Evolutionary conservation across 192 early-diverging fungal species (phyloP).

Genomic region (Backusella westeae): DNA sequence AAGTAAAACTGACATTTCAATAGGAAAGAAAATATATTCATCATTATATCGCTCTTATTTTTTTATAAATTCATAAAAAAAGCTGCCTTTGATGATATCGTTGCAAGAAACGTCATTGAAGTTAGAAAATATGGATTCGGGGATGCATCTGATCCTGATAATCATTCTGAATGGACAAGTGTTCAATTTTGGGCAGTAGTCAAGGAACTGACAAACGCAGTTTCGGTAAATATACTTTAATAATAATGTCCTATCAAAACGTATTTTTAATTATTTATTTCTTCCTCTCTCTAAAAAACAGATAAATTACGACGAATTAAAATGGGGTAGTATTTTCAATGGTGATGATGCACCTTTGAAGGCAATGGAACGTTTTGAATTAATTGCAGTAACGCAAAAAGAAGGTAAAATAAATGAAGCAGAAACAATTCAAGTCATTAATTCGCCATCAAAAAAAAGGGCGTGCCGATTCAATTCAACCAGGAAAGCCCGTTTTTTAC

Average conservation of each 20-base stretch:
- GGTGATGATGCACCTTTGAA: constrained; percentile 78
- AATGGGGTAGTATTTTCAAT: constrained; percentile 79
- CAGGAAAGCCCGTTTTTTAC: constrained; percentile 82
- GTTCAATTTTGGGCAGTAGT: constrained; percentile 93
- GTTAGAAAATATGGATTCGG: constrained; percentile 86
- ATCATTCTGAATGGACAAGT: constrained; percentile 63
- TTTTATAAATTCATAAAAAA: constrained; percentile 1
- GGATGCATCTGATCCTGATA: constrained; percentile 51
- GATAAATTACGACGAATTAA: constrained; percentile 82
- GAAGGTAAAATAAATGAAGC: constrained; percentile 52
- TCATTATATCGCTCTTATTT: not conserved
- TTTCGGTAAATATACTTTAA: constrained; percentile 20
- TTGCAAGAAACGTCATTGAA: constrained; percentile 78
- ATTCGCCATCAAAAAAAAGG: constrained; percentile 41
- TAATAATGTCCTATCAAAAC: not conserved
- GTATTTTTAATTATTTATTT: not conserved
- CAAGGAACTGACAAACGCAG: constrained; percentile 59
- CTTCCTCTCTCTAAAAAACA: not conserved
- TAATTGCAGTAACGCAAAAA: constrained; percentile 77
- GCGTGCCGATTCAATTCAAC: constrained; percentile 74
- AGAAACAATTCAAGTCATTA: not conserved
- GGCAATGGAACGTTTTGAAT: constrained; percentile 87
- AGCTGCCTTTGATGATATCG: constrained; percentile 83
- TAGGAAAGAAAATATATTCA: not conserved
- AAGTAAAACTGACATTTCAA: constrained; percentile 1